A percentile compares a stretch with the other conserved stretches of the same genome.
Conservation (phyloP, 2,329 filamentous ascomycete genomes). For the Aureobasidium sp. region DNA sequence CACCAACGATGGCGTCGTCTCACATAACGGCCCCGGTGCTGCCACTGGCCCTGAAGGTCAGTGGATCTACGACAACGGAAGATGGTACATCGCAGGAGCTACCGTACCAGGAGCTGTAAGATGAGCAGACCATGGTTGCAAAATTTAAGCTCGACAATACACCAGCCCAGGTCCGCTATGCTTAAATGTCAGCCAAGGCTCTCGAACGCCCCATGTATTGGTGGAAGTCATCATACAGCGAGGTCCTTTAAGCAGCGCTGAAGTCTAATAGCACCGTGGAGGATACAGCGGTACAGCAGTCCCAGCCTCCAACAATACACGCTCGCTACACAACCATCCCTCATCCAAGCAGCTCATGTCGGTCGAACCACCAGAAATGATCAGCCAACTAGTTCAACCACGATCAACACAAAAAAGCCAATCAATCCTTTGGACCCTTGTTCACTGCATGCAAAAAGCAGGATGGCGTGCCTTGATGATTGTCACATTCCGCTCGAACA, state of each 20-base stretch:
- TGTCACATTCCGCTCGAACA: too few species aligned
- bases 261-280: too few species aligned
- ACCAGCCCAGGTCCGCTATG: not conserved
- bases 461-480: too few species aligned
- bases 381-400: not conserved
- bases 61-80: not conserved
- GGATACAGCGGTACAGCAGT: too few species aligned
- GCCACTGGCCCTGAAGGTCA: not conserved
- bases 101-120: not conserved
- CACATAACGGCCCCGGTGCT: not conserved
- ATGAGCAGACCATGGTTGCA: not conserved
- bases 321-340: too few species aligned
- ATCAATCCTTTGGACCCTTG: not conserved
- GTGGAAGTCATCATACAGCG: not conserved
- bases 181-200: not conserved
- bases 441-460: not conserved
- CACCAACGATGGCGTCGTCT: not conserved
- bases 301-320: too few species aligned
- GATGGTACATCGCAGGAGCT: slow-evolving; percentile 3
- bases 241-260: not conserved
- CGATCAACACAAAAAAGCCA: not conserved
- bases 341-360: not conserved
- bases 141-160: not conserved
- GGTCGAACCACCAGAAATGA: not conserved
- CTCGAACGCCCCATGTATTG: not conserved